These are phyloP conservation scores for Scedosporium minutisporum DNA, from an alignment of 2,329 filamentous ascomycete species.

Conservation along the genomic window DNA sequence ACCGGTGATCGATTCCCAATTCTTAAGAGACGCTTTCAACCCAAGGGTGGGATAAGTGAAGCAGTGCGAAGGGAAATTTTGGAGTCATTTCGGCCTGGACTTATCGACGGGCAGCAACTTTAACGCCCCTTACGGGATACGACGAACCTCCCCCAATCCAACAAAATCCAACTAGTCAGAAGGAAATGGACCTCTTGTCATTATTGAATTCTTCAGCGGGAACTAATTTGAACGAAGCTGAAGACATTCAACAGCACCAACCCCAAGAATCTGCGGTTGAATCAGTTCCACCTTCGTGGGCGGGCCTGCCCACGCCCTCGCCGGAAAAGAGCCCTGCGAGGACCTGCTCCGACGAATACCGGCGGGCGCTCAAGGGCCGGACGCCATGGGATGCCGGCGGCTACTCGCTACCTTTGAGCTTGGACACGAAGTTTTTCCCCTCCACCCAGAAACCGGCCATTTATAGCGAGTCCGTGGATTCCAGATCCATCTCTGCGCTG, in stretches of 20 bases:
- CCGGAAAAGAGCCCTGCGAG: slow-evolving; percentile 2
- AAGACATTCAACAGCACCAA: slow-evolving; percentile 1
- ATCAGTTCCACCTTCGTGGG: background rate
- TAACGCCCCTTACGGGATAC: background rate
- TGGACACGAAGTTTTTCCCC: slow-evolving; percentile 24
- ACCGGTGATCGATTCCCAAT: no score
- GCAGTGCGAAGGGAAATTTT: background rate
- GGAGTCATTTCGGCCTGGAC: background rate
- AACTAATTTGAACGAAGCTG: background rate
- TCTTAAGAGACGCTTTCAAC: background rate
- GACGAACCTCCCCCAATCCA: background rate
- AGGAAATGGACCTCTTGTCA: slow-evolving; percentile 30
- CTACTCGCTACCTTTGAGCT: slow-evolving; percentile 33
- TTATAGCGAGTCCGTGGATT: slow-evolving; percentile 16
- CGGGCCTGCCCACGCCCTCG: slow-evolving; percentile 5
- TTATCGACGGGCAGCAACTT: background rate
- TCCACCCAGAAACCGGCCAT: slow-evolving; percentile 14
- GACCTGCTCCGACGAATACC: background rate
- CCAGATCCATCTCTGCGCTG: slow-evolving; percentile 7
- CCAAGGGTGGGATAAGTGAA: background rate
- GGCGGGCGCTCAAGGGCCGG: slow-evolving; percentile 20
- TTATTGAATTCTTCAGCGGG: slow-evolving; percentile 27
- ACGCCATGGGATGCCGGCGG: slow-evolving; percentile 43
- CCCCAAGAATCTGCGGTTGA: background rate
- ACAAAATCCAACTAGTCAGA: background rate